Conservation (phyloP, 2,329 filamentous ascomycete species). For the Cercospora janseana region DNA sequence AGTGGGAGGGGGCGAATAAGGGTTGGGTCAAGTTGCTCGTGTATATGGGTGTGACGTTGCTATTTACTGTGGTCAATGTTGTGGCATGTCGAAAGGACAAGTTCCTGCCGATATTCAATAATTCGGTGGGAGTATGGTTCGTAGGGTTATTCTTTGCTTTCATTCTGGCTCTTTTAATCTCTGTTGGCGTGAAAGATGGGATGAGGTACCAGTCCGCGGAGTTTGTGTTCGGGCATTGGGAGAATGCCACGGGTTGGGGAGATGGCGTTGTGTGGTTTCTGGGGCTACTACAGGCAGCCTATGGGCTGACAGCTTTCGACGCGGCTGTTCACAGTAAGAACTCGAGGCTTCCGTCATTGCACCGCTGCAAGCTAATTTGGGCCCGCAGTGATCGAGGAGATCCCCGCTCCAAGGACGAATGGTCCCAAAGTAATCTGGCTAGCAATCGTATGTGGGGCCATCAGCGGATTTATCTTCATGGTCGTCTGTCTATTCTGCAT, state of each 20-base stretch:
- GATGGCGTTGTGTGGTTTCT: constrained; percentile 58
- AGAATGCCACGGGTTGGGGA: constrained; percentile 53
- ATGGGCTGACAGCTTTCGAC: constrained; percentile 58
- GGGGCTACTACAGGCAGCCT: constrained; percentile 57
- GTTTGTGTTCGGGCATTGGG: constrained; percentile 56
- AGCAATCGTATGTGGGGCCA: constrained; percentile 44
- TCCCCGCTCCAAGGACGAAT: constrained; percentile 52
- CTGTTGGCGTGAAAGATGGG: constrained; percentile 48
- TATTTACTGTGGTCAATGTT: constrained; percentile 53
- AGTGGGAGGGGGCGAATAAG: constrained; percentile 46
- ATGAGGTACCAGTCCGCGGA: constrained; percentile 50
- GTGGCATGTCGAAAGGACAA: constrained; percentile 52
- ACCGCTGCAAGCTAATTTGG: no score
- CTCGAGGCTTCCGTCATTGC: no score
- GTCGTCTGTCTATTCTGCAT: constrained; percentile 57
- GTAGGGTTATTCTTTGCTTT: constrained; percentile 54
- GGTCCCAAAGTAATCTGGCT: constrained; percentile 54
- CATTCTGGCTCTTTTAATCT: constrained; percentile 52
- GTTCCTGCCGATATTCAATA: constrained; percentile 54
- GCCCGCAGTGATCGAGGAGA: constrained; percentile 60
- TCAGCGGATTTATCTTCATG: constrained; percentile 55
- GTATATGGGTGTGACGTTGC: constrained; percentile 51
- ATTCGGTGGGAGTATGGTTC: constrained; percentile 57
- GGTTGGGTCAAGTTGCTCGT: constrained; percentile 58
- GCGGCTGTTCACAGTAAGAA: constrained; percentile 59